Base-by-base conservation (phyloP, 2,329 filamentous ascomycete genomes). In the Ceratocystis variospora region DNA sequence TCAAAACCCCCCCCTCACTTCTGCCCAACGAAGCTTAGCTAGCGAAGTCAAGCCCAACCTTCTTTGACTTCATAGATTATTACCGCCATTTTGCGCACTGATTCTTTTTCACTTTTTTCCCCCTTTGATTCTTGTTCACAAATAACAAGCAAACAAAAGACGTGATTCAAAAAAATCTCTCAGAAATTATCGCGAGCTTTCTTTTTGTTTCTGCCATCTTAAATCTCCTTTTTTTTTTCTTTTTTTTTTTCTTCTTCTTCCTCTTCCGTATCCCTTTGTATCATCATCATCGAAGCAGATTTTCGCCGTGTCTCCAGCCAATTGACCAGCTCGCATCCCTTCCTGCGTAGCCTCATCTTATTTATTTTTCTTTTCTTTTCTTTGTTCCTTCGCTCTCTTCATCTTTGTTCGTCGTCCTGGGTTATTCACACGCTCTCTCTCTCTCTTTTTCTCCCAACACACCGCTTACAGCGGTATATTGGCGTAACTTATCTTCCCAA, bases 331-430 rank as follows among this genome's bases (percentile, higher is more conserved):
- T n/a, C 48, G 48, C 48, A 28, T 53, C 55, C 55, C 55, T 59
- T 59, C 37, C 25, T 33, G 55, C 55, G 55, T 19, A 33, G 55
- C 28, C 55, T 59, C 55, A 31, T 59, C 33, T 57, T 44, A 8
- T 62, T 28, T 61, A 22, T 37, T 50, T 46, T 37, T 28, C 22
- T 57, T 41, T 62, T 53, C 41, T 33, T 66, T 62, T 22, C 46
- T 22, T 55, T 19, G 22, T n/a, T 28, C 63, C 53, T 19, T 45
- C 48, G 19, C 44, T 55, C 33, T 45, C 48, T 41, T 64, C 33
- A 22, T 64, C 63, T 25, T 19, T 19, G 19, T 17, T 37, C 48
- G 6, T 46, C 22, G 55, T 65, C 28, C 19, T 5, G 4, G 17
- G 63, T 22, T 61, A 22, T 61, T 37, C 50, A 59, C 59, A 33